Conservation (phyloP, 768 basidiomycete genomes). For the Lepiota brunneoincarnata region DNA sequence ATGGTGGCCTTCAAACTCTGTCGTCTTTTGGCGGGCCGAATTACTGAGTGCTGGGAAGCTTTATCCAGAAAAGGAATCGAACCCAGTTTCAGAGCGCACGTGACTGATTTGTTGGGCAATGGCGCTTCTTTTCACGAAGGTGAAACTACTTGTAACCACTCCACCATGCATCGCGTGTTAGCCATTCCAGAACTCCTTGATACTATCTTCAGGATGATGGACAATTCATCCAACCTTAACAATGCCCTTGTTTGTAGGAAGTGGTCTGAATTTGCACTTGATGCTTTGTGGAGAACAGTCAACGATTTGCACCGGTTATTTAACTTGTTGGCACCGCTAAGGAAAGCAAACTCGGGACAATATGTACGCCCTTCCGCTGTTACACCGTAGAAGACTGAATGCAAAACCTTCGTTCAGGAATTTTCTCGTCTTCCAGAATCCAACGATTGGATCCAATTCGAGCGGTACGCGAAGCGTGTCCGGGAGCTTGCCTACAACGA, state of each 20-base stretch:
- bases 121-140: too few species aligned
- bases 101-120: too few species aligned
- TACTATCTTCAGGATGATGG: constrained; percentile 15
- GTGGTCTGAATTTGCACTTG: constrained; percentile 19
- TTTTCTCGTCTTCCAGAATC: constrained; percentile 16
- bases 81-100: too few species aligned
- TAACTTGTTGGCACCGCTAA: constrained; percentile 16
- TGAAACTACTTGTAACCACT: too few species aligned
- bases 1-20: too few species aligned
- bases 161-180: constrained; percentile 12
- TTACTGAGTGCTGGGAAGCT: too few species aligned
- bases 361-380: neutral
- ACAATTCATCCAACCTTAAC: constrained; percentile 11
- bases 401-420: constrained; percentile 7
- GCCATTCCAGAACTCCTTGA: constrained; percentile 19
- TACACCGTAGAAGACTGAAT: neutral
- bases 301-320: constrained; percentile 18
- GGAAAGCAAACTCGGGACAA: constrained; percentile 3
- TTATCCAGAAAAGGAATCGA: too few species aligned
- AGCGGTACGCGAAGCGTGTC: constrained; percentile 20
- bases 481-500: constrained; percentile 20
- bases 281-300: constrained; percentile 20
- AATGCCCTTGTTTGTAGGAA: constrained; percentile 18
- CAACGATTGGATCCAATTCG: constrained; percentile 19
- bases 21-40: too few species aligned